phyloP scores from a whole-genome alignment of 2,329 filamentous ascomycete species.

The Fusarium lateritium region DNA sequence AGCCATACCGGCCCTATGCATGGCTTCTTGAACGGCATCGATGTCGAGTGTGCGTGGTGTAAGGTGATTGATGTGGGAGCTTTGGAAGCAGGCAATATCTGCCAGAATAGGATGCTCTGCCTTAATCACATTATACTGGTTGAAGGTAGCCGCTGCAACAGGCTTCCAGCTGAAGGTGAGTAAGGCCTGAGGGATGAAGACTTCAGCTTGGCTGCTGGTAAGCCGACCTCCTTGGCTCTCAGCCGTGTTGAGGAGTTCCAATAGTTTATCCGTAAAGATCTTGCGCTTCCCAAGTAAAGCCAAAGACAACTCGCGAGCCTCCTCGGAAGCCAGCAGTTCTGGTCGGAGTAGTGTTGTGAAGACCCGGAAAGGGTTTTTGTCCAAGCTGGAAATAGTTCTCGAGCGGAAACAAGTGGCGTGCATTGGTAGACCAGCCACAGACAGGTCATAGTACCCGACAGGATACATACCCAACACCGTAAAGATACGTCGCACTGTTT shows the following conservation, averaged over 20 bases:
- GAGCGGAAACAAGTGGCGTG: slow-evolving; percentile 57
- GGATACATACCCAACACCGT: slow-evolving; percentile 62
- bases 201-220: too few species aligned
- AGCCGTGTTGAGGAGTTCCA: too few species aligned
- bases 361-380: slow-evolving; percentile 55
- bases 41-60: slow-evolving; percentile 67
- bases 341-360: slow-evolving; percentile 57
- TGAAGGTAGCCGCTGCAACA: slow-evolving; percentile 55
- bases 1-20: slow-evolving; percentile 44
- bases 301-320: slow-evolving; percentile 54
- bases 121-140: slow-evolving; percentile 59
- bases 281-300: too few species aligned
- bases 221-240: too few species aligned
- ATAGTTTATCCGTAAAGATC: too few species aligned
- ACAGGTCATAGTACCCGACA: slow-evolving; percentile 66
- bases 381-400: slow-evolving; percentile 50
- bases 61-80: slow-evolving; percentile 67
- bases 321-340: slow-evolving; percentile 53
- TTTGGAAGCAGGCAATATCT: slow-evolving; percentile 59
- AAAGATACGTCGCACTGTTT: slow-evolving; percentile 61
- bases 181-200: too few species aligned
- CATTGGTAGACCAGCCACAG: slow-evolving; percentile 46
- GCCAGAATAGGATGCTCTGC: slow-evolving; percentile 63
- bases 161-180: slow-evolving; percentile 64
- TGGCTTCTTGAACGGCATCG: slow-evolving; percentile 61